Evolutionary conservation across 2,329 filamentous ascomycete species (phyloP).

Genomic region (Tothia fuscella): DNA sequence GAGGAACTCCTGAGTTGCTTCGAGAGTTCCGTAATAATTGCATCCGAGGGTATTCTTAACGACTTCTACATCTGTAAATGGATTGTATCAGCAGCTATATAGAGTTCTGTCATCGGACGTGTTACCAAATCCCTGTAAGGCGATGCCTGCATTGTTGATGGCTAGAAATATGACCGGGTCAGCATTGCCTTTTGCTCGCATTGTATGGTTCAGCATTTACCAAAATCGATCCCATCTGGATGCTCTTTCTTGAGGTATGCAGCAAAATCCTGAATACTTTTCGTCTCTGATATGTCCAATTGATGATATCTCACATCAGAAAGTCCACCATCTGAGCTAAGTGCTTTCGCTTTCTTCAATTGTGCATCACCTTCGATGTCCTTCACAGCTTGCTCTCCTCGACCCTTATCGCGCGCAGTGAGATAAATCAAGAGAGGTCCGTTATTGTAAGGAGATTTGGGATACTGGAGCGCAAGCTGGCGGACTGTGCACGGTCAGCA

Average conservation of each 20-base stretch:
- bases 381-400: slow-evolving; percentile 36
- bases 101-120: no score
- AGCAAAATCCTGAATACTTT: slow-evolving; percentile 33
- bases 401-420: slow-evolving; percentile 36
- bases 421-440: slow-evolving; percentile 42
- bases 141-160: slow-evolving; percentile 43
- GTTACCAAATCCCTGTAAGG: slow-evolving; percentile 34
- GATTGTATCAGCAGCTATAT: no score
- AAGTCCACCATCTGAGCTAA: slow-evolving; percentile 30
- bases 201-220: background rate
- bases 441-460: slow-evolving; percentile 34
- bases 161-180: slow-evolving; percentile 35
- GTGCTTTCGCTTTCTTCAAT: slow-evolving; percentile 34
- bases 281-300: slow-evolving; percentile 36
- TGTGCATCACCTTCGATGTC: slow-evolving; percentile 32
- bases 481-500: slow-evolving; percentile 27
- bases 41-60: slow-evolving; percentile 37
- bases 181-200: slow-evolving; percentile 29
- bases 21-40: slow-evolving; percentile 43
- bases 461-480: slow-evolving; percentile 42
- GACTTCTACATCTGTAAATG: slow-evolving; percentile 29
- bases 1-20: slow-evolving; percentile 33
- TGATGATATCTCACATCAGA: slow-evolving; percentile 36
- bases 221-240: background rate
- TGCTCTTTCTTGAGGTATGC: slow-evolving; percentile 15